These are phyloP conservation scores for Chlorophyllum brunneum DNA, from an alignment of 768 basidiomycete genomes.

Conservation along the genomic window DNA sequence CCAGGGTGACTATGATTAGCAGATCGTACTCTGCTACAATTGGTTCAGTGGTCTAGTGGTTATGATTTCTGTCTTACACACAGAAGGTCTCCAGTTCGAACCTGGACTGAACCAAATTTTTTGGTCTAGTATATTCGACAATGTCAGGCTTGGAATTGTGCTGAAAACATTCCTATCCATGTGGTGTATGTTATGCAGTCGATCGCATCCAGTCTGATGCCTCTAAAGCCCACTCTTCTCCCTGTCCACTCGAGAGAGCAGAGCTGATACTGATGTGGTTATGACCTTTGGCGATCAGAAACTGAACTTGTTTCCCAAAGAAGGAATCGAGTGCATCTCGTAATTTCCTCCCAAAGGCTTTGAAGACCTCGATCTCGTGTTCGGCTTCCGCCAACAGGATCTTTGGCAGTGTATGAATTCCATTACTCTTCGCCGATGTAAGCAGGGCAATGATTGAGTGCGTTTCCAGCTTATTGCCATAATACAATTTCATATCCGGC, in stretches of 20 bases:
- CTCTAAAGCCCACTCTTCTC: slow-evolving; percentile 59
- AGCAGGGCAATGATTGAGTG: slow-evolving; percentile 16
- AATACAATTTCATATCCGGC: slow-evolving; percentile 30
- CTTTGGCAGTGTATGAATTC: slow-evolving; percentile 35
- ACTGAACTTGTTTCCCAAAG: slow-evolving; percentile 26
- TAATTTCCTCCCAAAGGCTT: slow-evolving; percentile 34
- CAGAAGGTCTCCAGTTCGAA: slow-evolving; percentile 36
- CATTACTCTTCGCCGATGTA: slow-evolving; percentile 25
- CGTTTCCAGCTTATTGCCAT: slow-evolving; percentile 2
- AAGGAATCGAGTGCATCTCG: slow-evolving; percentile 32
- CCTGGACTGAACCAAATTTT: slow-evolving; percentile 36
- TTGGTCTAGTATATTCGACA: no score
- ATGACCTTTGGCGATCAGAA: slow-evolving; percentile 44
- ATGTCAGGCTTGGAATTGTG: no score
- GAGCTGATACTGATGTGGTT: slow-evolving; percentile 60
- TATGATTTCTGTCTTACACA: slow-evolving; percentile 43
- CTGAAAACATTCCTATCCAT: background rate
- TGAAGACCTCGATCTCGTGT: slow-evolving; percentile 45
- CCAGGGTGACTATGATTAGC: background rate
- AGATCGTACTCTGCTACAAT: background rate
- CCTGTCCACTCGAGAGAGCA: slow-evolving; percentile 49
- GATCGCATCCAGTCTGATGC: slow-evolving; percentile 34
- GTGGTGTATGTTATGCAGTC: background rate
- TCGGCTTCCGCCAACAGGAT: slow-evolving; percentile 48
- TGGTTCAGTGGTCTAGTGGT: slow-evolving; percentile 47